These are phyloP conservation scores for Colletotrichum spinosum DNA, from an alignment of 2,329 filamentous ascomycete species.

Conservation along the genomic window DNA sequence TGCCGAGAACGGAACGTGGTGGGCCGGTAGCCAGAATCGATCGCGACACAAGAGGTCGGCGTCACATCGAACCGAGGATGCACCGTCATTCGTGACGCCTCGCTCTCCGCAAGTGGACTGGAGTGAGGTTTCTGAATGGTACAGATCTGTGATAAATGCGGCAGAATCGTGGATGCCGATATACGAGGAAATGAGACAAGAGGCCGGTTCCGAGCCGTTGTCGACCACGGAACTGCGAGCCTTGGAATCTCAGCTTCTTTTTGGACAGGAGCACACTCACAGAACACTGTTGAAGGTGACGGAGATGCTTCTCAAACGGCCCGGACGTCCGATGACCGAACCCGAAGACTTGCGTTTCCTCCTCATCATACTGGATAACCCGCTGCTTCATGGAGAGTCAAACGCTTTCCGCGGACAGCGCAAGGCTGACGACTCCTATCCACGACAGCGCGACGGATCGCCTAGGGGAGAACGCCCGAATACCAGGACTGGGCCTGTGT, in stretches of 20 bases:
- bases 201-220: slow-evolving; percentile 45
- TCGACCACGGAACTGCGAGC: slow-evolving; percentile 53
- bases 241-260: slow-evolving; percentile 60
- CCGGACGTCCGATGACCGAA: slow-evolving; percentile 74
- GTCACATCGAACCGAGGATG: slow-evolving; percentile 48
- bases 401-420: slow-evolving; percentile 55
- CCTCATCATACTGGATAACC: slow-evolving; percentile 82
- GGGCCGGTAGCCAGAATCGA: slow-evolving; percentile 68
- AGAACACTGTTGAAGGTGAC: slow-evolving; percentile 80
- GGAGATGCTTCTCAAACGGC: slow-evolving; percentile 83
- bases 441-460: slow-evolving; percentile 11
- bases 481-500: slow-evolving; percentile 55
- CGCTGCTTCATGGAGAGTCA: slow-evolving; percentile 70
- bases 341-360: slow-evolving; percentile 82
- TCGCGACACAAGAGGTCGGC: slow-evolving; percentile 46
- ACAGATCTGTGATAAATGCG: slow-evolving; percentile 74
- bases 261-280: slow-evolving; percentile 76
- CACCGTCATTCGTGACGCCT: slow-evolving; percentile 60
- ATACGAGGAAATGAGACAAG: slow-evolving; percentile 62
- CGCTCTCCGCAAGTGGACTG: slow-evolving; percentile 81
- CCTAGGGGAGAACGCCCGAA: slow-evolving; percentile 10
- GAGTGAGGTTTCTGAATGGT: slow-evolving; percentile 79
- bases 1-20: slow-evolving; percentile 86
- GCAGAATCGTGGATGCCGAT: slow-evolving; percentile 74
- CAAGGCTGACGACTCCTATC: slow-evolving; percentile 37